phyloP scores from a whole-genome alignment of 2,329 filamentous ascomycete species.

The Arthrobotrys conoides region DNA sequence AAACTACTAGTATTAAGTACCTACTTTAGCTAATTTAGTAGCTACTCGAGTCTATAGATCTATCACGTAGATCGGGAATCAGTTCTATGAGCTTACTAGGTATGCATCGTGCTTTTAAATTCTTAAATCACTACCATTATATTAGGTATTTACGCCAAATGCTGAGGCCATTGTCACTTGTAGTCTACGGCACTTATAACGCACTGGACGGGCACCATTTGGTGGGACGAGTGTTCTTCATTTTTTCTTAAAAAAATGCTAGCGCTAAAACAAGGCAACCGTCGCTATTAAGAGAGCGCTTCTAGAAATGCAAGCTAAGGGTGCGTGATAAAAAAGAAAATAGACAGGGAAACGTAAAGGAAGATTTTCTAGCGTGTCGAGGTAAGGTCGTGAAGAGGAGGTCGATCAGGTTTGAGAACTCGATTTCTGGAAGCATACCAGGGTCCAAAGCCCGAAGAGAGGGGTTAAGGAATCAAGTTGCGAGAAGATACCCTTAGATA shows the following conservation, averaged over 20 bases:
- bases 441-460: not conserved
- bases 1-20: too few relatives aligned
- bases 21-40: too few relatives aligned
- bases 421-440: slow-evolving; percentile 5
- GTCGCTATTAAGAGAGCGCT: not conserved
- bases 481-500: not conserved
- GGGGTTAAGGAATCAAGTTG: not conserved
- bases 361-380: not conserved
- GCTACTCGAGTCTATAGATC: too few relatives aligned
- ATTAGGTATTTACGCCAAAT: too few relatives aligned
- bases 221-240: slow-evolving; percentile 14
- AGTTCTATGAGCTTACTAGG: too few relatives aligned
- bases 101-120: too few relatives aligned
- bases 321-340: not conserved
- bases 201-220: not conserved
- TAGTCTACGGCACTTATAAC: not conserved
- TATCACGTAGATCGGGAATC: too few relatives aligned
- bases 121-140: too few relatives aligned
- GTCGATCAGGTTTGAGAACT: not conserved
- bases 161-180: not conserved
- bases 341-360: not conserved
- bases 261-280: not conserved
- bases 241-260: not conserved
- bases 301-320: not conserved
- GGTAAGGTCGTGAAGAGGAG: not conserved